Evolutionary conservation across 441 rosid genomes (phyloP).

Genomic region (Populus hybrid): DNA sequence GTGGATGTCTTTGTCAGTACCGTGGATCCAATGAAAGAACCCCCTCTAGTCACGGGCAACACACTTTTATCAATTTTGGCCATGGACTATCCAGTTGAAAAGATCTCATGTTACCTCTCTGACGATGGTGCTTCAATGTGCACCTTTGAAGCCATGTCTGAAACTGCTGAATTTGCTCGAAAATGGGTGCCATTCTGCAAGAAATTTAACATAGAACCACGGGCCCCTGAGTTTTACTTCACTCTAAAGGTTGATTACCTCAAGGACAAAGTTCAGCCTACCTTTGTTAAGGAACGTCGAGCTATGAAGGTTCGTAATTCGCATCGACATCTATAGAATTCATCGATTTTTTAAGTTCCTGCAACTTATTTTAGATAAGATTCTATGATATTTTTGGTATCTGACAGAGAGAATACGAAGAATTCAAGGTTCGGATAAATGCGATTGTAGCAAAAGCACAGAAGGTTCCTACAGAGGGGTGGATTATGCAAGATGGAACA

Average conservation of each 20-base stretch:
- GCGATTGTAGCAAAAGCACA: constrained; percentile 81
- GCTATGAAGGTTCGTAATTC: constrained; percentile 78
- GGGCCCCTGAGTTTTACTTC: constrained; percentile 75
- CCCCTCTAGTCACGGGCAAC: constrained; percentile 88
- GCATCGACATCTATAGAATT: not conserved
- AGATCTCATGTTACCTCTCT: constrained; percentile 86
- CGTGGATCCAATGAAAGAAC: constrained; percentile 97
- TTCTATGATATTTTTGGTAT: constrained; percentile 6
- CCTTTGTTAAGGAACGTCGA: constrained; percentile 86
- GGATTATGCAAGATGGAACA: constrained; percentile 98
- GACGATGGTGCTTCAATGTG: constrained; percentile 97
- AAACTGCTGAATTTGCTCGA: constrained; percentile 63
- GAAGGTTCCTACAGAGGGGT: constrained; percentile 79
- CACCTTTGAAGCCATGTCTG: constrained; percentile 75
- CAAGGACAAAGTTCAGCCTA: constrained; percentile 93
- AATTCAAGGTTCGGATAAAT: constrained; percentile 85
- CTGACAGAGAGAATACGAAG: constrained; percentile 88
- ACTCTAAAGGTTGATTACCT: constrained; percentile 79
- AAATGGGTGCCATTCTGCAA: constrained; percentile 71
- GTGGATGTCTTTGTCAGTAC: constrained; percentile 94
- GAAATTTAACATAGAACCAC: constrained; percentile 51
- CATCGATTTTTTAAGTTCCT: not conserved
- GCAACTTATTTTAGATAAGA: not conserved
- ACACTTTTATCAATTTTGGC: constrained; percentile 86
- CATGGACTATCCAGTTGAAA: constrained; percentile 88